Percentiles rank a stretch among this genome's conserved stretches.
Conservation (phyloP, 257 asterid genomes). For the Forsythia viridissima region DNA sequence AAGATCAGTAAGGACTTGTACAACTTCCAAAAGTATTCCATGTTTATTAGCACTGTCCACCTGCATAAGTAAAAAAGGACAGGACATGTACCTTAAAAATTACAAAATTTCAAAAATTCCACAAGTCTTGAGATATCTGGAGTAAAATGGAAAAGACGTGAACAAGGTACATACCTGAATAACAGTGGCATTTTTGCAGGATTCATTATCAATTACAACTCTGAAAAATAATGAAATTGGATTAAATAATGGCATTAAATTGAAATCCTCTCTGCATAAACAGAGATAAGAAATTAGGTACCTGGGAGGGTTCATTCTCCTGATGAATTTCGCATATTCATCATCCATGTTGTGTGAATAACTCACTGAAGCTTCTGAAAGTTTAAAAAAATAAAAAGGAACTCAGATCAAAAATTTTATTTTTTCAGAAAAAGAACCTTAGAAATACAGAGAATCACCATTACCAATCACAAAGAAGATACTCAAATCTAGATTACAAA, state of each 20-base stretch:
- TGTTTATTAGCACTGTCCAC: constrained; percentile 96
- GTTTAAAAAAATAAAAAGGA: constrained; percentile 15
- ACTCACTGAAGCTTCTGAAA: constrained; percentile 56
- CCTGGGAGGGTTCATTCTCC: constrained; percentile 98
- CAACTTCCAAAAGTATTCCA: constrained; percentile 91
- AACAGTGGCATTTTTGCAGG: constrained; percentile 87
- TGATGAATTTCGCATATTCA: constrained; percentile 81
- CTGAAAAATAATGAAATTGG: constrained; percentile 39
- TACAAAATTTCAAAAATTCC: neutral
- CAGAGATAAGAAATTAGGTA: constrained; percentile 15
- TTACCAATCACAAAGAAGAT: constrained; percentile 46
- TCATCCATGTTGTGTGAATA: constrained; percentile 79
- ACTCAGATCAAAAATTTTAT: constrained; percentile 25
- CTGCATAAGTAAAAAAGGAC: constrained; percentile 36
- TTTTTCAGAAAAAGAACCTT: constrained; percentile 12
- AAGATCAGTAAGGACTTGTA: constrained; percentile 93
- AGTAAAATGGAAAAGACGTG: constrained; percentile 11
- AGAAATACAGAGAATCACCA: constrained; percentile 36
- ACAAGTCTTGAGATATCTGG: constrained; percentile 3
- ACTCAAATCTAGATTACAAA: constrained; percentile 38
- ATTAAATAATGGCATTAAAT: neutral
- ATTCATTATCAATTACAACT: constrained; percentile 86
- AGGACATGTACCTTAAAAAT: neutral
- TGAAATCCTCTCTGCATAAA: neutral
- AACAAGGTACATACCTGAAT: constrained; percentile 55